phyloP scores from a whole-genome alignment of 139 green algal genomes.

The Chlamydomonas sp. region DNA sequence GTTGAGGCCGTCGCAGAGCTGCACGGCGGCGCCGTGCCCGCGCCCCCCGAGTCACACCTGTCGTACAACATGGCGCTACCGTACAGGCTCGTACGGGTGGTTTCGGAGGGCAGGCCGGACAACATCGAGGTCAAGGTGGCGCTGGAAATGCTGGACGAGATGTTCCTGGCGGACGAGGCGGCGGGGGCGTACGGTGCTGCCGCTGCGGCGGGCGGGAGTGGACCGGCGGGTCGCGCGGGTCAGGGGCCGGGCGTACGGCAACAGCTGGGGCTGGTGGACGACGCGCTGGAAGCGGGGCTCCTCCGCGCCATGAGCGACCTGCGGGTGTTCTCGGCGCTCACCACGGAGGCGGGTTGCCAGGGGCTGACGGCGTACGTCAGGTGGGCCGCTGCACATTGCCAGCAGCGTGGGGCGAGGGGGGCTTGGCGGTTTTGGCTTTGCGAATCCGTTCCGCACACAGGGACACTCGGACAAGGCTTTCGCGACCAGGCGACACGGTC shows the following conservation, averaged over 20 bases:
- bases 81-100: constrained; percentile 4
- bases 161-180: constrained; percentile 8
- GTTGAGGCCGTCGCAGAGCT: background rate
- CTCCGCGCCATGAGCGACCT: constrained; percentile 8
- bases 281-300: constrained; percentile 13
- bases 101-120: constrained; percentile 18
- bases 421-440: no score
- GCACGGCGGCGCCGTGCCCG: background rate
- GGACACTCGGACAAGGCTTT: background rate
- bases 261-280: constrained; percentile 4
- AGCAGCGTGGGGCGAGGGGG: no score
- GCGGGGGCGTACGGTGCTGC: background rate
- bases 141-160: constrained; percentile 31
- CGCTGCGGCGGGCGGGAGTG: no score
- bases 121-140: constrained; percentile 5
- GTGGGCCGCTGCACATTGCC: background rate
- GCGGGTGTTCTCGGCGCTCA: background rate
- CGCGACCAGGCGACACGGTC: background rate
- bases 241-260: background rate
- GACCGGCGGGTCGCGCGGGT: no score
- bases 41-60: no score
- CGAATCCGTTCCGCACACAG: no score
- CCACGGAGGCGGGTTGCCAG: constrained; percentile 3
- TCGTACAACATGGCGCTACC: background rate
- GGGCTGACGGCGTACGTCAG: constrained; percentile 23